Conservation (phyloP, 257 asterid species). For the Striga asiatica region DNA sequence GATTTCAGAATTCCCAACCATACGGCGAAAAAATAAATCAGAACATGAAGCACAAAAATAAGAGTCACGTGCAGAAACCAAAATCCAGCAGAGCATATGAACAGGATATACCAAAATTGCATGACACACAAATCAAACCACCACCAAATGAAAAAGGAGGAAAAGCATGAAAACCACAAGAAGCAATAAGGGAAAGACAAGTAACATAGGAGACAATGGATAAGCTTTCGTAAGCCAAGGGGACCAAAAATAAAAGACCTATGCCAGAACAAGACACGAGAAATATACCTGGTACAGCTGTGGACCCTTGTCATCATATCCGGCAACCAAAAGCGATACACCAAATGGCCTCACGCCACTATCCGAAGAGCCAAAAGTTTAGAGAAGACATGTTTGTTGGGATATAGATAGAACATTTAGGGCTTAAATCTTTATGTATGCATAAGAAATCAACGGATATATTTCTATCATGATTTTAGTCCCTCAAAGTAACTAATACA, state of each 20-base stretch:
- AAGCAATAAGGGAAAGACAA: neutral
- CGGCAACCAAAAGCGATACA: constrained; percentile 82
- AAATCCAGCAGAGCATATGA: too few species aligned
- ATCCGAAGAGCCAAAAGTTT: constrained; percentile 12
- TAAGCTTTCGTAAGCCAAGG: neutral
- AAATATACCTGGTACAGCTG: constrained; percentile 67
- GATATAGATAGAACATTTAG: neutral
- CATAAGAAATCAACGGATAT: neutral
- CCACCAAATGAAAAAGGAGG: neutral
- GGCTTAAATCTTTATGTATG: neutral
- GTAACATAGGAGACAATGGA: neutral
- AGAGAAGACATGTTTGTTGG: neutral
- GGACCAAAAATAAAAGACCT: constrained; percentile 5
- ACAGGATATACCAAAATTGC: too few species aligned
- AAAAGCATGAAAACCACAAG: neutral
- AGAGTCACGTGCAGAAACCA: too few species aligned
- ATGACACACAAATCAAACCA: too few species aligned
- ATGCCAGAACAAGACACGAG: neutral
- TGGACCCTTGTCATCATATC: constrained; percentile 88
- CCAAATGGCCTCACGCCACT: constrained; percentile 92
- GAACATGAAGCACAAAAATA: too few species aligned
- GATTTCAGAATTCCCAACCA: neutral
- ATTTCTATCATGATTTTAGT: neutral
- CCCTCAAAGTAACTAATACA: neutral
- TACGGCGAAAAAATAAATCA: neutral